Evolutionary conservation across 352 stramenopile genomes (phyloP), one percentile per base, ranked within the genome.

Genomic region (Phytophthora syringae): DNA sequence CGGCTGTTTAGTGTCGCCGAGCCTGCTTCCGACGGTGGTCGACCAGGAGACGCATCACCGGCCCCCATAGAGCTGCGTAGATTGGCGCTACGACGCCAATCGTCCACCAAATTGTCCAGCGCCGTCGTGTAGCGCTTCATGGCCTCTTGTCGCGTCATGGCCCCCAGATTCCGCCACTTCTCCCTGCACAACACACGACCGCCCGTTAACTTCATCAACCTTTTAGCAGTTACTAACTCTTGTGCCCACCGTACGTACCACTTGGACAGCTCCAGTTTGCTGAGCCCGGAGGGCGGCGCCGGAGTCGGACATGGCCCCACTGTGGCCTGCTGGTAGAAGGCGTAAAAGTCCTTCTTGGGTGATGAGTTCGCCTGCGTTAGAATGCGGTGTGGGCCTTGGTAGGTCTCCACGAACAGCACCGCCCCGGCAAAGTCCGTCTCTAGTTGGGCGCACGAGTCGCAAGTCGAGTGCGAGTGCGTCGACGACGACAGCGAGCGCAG

Each of bases 351-450:
- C 52, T 90, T 86, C 61, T 88, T 92, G 6, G 76, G 74, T n/a
- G 76, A 79, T 52, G 86, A 95, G 44, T 77, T 82, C 52, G 89
- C 79, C 55, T 92, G 79, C 34, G 66, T 85, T 27, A 95, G 55
- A 51, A 95, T 92, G 53, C 86, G 82, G 56, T 95, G 86, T 21
- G 86, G 84, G 2, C 86, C 84, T 25, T 88, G 84, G 48, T 95
- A 95, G 36, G 79, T 84, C 71, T 95, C 82, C 11, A 95, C 80
- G 60, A 95, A 95, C 39, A 89, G 73, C 28, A 93, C 81, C 9
- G 82, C 86, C 6, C 72, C 82, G 1, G 79, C 77, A 43, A 95
- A 95, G 53, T 93, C 83, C 40, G 72, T 78, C 66, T 95, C 84
- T 15, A 95, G 49, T 25, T 87, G 79, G 7, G 65, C 62, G 49